Percentiles rank a stretch among this genome's conserved stretches.
phyloP scores from a whole-genome alignment of 1,284 basidiomycete genomes.

The Flammula alnicola region DNA sequence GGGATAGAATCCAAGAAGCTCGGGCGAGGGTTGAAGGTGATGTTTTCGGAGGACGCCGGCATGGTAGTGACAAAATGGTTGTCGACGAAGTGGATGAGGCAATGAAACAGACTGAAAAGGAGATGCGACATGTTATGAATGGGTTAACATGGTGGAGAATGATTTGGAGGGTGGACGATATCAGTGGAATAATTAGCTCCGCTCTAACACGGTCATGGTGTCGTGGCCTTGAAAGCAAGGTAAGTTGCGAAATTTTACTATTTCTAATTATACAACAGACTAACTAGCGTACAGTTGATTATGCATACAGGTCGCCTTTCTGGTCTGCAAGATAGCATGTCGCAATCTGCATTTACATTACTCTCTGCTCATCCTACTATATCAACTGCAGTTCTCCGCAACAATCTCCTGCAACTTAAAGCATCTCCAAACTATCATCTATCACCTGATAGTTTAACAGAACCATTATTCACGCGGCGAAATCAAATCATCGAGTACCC shows the following conservation, averaged over 20 bases:
- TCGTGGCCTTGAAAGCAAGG: conserved; percentile 67
- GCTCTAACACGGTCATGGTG: conserved; percentile 67
- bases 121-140: conserved; percentile 58
- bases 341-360: conserved; percentile 46
- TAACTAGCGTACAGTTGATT: conserved; percentile 67
- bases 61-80: conserved; percentile 12
- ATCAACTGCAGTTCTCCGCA: conserved; percentile 67
- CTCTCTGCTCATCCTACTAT: conserved; percentile 42
- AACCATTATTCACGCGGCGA: conserved; percentile 60
- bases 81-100: conserved; percentile 54
- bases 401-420: conserved; percentile 63
- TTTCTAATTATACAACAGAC: no score
- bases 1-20: conserved; percentile 34
- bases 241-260: no score
- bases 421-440: conserved; percentile 55
- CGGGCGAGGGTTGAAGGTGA: conserved; percentile 29
- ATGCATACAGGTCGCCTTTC: conserved; percentile 73
- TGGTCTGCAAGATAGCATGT: conserved; percentile 54
- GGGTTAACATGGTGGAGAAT: conserved; percentile 71
- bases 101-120: conserved; percentile 49
- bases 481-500: conserved; percentile 62
- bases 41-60: conserved; percentile 25
- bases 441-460: conserved; percentile 52
- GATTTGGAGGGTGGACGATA: conserved; percentile 73
- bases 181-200: conserved; percentile 57